Conservation (phyloP, 2,329 filamentous ascomycete species). For the Sclerotinia sclerotiorum region DNA sequence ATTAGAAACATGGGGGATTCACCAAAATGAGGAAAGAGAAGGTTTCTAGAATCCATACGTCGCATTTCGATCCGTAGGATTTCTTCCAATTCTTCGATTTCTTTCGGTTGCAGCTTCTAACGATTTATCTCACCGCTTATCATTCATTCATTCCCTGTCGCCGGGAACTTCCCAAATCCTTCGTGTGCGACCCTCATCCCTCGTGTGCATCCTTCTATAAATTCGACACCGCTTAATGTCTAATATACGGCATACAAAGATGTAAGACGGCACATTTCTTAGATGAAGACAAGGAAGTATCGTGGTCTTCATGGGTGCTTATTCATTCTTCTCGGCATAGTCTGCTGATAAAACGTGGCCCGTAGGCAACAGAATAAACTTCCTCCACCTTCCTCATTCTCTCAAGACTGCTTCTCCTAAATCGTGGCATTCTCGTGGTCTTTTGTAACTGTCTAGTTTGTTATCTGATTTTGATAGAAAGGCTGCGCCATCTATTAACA, state of each 20-base stretch:
- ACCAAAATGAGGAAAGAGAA: not conserved
- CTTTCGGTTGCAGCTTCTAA: slow-evolving; percentile 11
- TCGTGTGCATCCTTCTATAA: slow-evolving; percentile 13
- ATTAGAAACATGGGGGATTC: slow-evolving; percentile 17
- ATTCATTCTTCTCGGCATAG: slow-evolving; percentile 6
- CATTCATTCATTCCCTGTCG: slow-evolving; percentile 13
- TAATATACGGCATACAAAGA: slow-evolving; percentile 21
- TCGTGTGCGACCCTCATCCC: slow-evolving; percentile 9
- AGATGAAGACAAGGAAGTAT: slow-evolving; percentile 3
- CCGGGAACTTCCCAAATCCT: slow-evolving; percentile 9
- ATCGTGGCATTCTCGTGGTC: not conserved
- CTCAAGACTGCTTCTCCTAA: not conserved
- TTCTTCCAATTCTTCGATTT: too few species aligned
- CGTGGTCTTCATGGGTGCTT: not conserved
- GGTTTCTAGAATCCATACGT: slow-evolving; percentile 11
- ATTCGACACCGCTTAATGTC: slow-evolving; percentile 8
- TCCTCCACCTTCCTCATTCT: slow-evolving; percentile 22
- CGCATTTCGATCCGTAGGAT: slow-evolving; percentile 5
- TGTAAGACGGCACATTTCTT: slow-evolving; percentile 22
- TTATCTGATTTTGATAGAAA: slow-evolving; percentile 1
- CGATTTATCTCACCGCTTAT: slow-evolving; percentile 15
- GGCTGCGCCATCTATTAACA: not conserved
- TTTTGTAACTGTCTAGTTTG: not conserved
- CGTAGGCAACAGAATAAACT: slow-evolving; percentile 11
- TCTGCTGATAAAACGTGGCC: slow-evolving; percentile 12